Evolutionary conservation across 371 early-diverging fungal species (phyloP), one percentile per base, ranked within the genome.

Genomic region (Dinochytrium kinnereticum): DNA sequence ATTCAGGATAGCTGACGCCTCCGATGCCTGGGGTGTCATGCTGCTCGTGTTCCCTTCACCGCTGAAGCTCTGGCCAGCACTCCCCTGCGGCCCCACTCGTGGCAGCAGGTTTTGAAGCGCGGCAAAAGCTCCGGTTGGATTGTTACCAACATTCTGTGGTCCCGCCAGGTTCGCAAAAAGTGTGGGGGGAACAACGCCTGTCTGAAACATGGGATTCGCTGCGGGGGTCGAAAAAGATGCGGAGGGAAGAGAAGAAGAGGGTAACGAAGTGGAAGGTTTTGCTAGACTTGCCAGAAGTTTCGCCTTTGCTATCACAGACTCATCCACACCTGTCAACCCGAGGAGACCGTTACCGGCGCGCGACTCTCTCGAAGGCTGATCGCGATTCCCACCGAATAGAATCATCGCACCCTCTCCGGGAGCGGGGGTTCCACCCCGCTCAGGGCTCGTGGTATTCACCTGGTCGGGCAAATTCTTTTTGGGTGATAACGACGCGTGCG

Each of bases 331-430:
- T 10, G 61, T 61, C 61, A 61, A 61, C 5, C 61, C 61, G 13
- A 61, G 34, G 2, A 66, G 26, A n/a, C 66, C 66, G n/a, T n/a
- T n/a, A 5, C 66, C 44, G 3, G 7, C 44, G 13, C 44, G 66
- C 2, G 7, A 2, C 2, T 15, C 7, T 3, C 7, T 31, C 66
- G 38, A n/a, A 17, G 24, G 10, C 13, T 17, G n/a, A 28, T 66
- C 66, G n/a, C 30, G 13, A 17, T 37, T 44, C 10, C 66, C 66
- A 26, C 66, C 66, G 44, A 66, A 66, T 19, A 66, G 26, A 7
- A 66, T 44, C 66, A 66, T 66, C 2, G 66, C 49, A 26, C 66
- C 66, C 26, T 66, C 66, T 28, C 66, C 66, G 2, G 61, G 61
- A 13, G 61, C 61, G 7, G 61, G 61, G 7, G 61, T 61, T 26